Evolutionary conservation across 805 yeast genomes (phyloP).

Genomic region (Metschnikowia henanensis): DNA sequence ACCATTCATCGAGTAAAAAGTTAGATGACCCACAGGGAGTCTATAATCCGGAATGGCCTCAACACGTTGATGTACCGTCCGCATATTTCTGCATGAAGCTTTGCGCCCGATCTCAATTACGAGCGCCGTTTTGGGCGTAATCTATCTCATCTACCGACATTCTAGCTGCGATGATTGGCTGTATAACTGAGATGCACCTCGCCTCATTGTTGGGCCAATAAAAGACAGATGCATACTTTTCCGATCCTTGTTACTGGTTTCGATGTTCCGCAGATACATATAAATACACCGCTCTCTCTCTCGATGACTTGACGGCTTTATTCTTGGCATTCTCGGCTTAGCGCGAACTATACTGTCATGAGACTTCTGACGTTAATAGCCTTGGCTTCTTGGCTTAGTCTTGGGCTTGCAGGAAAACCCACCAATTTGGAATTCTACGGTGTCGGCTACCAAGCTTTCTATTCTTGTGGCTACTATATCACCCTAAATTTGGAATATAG

Average conservation of each 20-base stretch:
- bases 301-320: not conserved
- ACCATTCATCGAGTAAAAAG: too few species aligned
- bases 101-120: not conserved
- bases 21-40: too few species aligned
- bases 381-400: slow-evolving; percentile 3
- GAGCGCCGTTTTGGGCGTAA: slow-evolving; percentile 5
- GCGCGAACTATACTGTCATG: slow-evolving; percentile 1
- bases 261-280: not conserved
- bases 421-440: slow-evolving; percentile 9
- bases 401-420: slow-evolving; percentile 13
- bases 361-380: not conserved
- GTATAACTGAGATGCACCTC: not conserved
- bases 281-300: not conserved
- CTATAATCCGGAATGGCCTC: too few species aligned
- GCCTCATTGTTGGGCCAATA: not conserved
- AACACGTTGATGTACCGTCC: not conserved
- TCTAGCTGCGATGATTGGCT: slow-evolving; percentile 2
- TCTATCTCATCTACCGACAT: slow-evolving; percentile 11
- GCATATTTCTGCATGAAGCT: slow-evolving; percentile 1
- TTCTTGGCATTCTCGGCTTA: slow-evolving; percentile 4
- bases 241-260: not conserved
- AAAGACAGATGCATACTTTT: not conserved
- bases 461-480: slow-evolving; percentile 13
- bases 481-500: slow-evolving; percentile 8
- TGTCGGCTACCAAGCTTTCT: slow-evolving; percentile 11